These are phyloP conservation scores for Posidonia oceanica DNA, from an alignment of 116 monocot species.

Conservation along the genomic window DNA sequence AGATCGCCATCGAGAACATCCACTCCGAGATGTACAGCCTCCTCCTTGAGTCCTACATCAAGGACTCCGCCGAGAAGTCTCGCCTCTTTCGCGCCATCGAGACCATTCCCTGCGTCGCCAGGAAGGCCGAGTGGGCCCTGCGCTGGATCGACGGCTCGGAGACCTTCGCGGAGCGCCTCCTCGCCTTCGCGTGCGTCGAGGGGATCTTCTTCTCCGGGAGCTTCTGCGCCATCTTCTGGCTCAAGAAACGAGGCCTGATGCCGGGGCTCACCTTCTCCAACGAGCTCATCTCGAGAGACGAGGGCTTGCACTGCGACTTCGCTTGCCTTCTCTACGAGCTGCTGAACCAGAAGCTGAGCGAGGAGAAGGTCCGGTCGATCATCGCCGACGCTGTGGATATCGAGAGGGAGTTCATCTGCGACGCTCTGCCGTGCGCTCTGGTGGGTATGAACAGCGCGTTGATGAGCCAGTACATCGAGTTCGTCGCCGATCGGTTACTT, in stretches of 20 bases:
- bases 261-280: slow-evolving; percentile 90
- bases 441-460: slow-evolving; percentile 81
- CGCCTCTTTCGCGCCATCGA: slow-evolving; percentile 88
- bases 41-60: slow-evolving; percentile 86
- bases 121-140: slow-evolving; percentile 80
- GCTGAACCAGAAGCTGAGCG: slow-evolving; percentile 36
- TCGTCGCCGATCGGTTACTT: slow-evolving; percentile 68
- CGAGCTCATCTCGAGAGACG: slow-evolving; percentile 89
- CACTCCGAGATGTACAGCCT: slow-evolving; percentile 98
- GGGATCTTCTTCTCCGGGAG: slow-evolving; percentile 87
- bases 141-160: slow-evolving; percentile 63
- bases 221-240: slow-evolving; percentile 95
- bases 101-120: slow-evolving; percentile 62
- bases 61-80: slow-evolving; percentile 49
- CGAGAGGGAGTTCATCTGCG: slow-evolving; percentile 79
- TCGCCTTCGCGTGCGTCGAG: slow-evolving; percentile 71
- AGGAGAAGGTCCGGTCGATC: slow-evolving; percentile 44
- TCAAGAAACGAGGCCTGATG: slow-evolving; percentile 91
- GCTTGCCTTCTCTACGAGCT: slow-evolving; percentile 70
- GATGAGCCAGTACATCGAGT: slow-evolving; percentile 86
- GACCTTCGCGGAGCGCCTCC: slow-evolving; percentile 63
- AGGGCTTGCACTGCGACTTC: slow-evolving; percentile 82
- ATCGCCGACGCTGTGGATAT: slow-evolving; percentile 79
- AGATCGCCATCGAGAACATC: slow-evolving; percentile 99
- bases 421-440: slow-evolving; percentile 55